Evolutionary conservation across 2,329 filamentous ascomycete genomes (phyloP).

Genomic region (Aspergillus unguis): DNA sequence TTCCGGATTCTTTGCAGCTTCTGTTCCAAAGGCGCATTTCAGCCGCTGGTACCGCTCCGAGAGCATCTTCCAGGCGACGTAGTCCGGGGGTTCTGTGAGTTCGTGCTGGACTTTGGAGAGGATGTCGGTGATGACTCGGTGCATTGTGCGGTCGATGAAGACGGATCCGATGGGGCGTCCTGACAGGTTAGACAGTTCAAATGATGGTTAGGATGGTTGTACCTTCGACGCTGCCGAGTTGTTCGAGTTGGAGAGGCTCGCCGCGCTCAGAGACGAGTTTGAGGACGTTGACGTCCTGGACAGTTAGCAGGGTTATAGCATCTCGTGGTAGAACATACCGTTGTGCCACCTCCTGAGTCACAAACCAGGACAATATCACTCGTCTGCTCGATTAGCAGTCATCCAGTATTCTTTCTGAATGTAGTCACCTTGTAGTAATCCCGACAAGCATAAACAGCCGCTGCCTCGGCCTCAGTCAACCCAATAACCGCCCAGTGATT

Average conservation of each 20-base stretch:
- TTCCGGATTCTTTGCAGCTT: constrained; percentile 22
- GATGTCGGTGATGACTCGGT: constrained; percentile 23
- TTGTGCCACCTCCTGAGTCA: constrained; percentile 52
- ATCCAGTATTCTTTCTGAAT: background rate
- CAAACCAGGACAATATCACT: constrained; percentile 49
- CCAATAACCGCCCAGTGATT: constrained; percentile 44
- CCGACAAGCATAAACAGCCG: constrained; percentile 49
- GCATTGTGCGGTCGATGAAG: constrained; percentile 32
- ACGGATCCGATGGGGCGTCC: constrained; percentile 37
- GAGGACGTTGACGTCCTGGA: constrained; percentile 30
- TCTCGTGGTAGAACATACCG: constrained; percentile 8
- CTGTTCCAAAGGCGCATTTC: constrained; percentile 34
- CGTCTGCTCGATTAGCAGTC: constrained; percentile 17
- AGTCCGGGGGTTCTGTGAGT: constrained; percentile 16
- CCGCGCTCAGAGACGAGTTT: constrained; percentile 25
- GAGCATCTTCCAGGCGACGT: constrained; percentile 30
- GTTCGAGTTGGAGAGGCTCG: constrained; percentile 24
- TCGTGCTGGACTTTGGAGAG: constrained; percentile 21
- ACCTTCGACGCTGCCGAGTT: constrained; percentile 26
- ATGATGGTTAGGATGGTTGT: background rate
- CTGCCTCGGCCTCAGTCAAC: constrained; percentile 54
- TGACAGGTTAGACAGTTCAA: background rate
- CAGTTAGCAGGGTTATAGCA: background rate
- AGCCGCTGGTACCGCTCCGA: constrained; percentile 30
- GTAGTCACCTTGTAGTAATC: constrained; percentile 22